Base-by-base conservation (phyloP, 1,139 yeast species). In the Suzukiozyma palmioleophila region DNA sequence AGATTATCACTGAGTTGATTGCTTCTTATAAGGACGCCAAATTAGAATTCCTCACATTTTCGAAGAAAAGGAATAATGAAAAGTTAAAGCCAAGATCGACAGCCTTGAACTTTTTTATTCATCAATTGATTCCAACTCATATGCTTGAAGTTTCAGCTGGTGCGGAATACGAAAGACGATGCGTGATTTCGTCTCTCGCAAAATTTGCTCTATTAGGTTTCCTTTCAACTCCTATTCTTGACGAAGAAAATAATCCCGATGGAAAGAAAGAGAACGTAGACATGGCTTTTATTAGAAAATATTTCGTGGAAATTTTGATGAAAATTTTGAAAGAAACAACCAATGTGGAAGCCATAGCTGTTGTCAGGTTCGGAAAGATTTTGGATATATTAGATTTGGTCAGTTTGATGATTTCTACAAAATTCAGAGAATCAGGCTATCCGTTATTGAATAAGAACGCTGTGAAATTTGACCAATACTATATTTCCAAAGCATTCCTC, bases 21-120 rank as follows among this genome's bases (percentile, higher is more conserved):
- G 79, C 83, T 2, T 84, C 96, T 1, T 90, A 89, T 59, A 84
- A 83, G 48, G 81, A 79, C 45, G 79, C 92, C 43, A 90, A 90
- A 56, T 71, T 85, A 39, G 96, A 88, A 51, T 85, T 90, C 52
- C 65, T 90, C 41, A 81, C 90, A 0, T 89, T 77, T 51, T 80
- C 92, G 2, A 83, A 81, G 54, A 79, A 79, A 59, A 38, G 36
- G 37, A 53, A 51, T 16, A 56, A 64, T 14, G 59, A 61, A 10
- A 53, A 54, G 14, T 61, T 45, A 51, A 72, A 46, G 64, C 92
- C 95, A 1, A 71, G 92, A 29, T 72, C 89, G 0, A 83, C 95
- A 0, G 81, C 95, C 1, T 63, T 89, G 46, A 85, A 87, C 53
- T 80, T 85, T 49, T 75, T 89, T 45, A 60, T 90, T 28, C 89